phyloP scores from a whole-genome alignment of 768 basidiomycete species.

The Tubosaeta sp. region DNA sequence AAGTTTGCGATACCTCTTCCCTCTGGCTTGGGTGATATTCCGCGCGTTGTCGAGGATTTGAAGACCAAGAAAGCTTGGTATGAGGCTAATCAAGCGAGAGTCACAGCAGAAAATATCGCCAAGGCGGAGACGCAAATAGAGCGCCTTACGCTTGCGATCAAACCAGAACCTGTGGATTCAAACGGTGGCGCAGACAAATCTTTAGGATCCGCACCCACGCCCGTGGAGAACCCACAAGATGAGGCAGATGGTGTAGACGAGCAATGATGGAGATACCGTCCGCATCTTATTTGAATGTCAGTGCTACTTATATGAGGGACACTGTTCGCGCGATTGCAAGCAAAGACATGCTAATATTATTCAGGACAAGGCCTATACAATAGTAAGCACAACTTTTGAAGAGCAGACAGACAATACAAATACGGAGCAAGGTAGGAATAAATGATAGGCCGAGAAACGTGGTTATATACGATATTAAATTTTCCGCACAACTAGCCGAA shows the following conservation, averaged over 20 bases:
- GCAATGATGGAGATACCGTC: slow-evolving; percentile 14
- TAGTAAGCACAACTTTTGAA: slow-evolving; percentile 33
- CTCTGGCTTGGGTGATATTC: slow-evolving; percentile 65
- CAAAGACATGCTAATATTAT: slow-evolving; percentile 27
- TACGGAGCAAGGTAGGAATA: slow-evolving; percentile 37
- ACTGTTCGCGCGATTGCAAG: slow-evolving; percentile 10
- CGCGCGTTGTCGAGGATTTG: slow-evolving; percentile 83
- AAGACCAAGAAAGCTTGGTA: slow-evolving; percentile 95
- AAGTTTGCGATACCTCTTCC: slow-evolving; percentile 90
- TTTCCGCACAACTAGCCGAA: slow-evolving; percentile 28
- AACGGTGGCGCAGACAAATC: slow-evolving; percentile 40
- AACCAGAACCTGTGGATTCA: slow-evolving; percentile 35
- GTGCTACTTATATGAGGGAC: slow-evolving; percentile 17
- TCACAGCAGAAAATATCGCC: slow-evolving; percentile 73
- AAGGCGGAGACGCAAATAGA: slow-evolving; percentile 76
- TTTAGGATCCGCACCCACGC: slow-evolving; percentile 43
- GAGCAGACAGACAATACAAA: slow-evolving; percentile 33
- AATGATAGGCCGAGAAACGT: slow-evolving; percentile 29
- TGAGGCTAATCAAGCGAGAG: slow-evolving; percentile 82
- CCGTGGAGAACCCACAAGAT: slow-evolving; percentile 31
- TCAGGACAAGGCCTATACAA: slow-evolving; percentile 31
- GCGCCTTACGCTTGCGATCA: slow-evolving; percentile 46
- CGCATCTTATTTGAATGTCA: slow-evolving; percentile 15
- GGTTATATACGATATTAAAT: slow-evolving; percentile 31
- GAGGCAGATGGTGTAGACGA: slow-evolving; percentile 37